These are phyloP conservation scores for Neurospora sp. DNA, from an alignment of 495 filamentous ascomycete genomes.

Conservation along the genomic window DNA sequence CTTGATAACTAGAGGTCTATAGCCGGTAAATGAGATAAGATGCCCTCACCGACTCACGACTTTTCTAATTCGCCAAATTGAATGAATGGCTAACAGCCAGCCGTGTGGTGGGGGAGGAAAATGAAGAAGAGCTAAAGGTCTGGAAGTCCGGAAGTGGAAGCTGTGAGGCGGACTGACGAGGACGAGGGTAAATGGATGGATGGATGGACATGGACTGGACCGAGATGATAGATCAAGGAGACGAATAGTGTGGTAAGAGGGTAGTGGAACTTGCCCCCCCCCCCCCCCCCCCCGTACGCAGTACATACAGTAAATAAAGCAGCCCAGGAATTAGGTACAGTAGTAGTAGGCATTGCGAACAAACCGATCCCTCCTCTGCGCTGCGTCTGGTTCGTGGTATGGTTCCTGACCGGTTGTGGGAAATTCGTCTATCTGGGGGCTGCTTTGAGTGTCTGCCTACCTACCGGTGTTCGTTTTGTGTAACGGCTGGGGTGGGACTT, in stretches of 20 bases:
- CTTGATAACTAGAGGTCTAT: neutral
- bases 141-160: no score
- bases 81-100: neutral
- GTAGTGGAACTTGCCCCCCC: no score
- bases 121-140: no score
- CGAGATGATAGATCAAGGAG: no score
- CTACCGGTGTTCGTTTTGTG: neutral
- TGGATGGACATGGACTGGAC: neutral
- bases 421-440: neutral
- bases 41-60: neutral
- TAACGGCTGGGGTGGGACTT: neutral
- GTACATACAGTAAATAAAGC: no score
- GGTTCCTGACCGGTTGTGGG: neutral
- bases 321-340: no score
- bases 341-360: no score
- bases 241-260: no score
- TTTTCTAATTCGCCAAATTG: neutral
- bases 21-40: neutral
- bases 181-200: neutral
- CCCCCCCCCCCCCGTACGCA: no score
- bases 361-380: no score
- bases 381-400: neutral
- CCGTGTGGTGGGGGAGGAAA: no score
- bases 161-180: neutral
- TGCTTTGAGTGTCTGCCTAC: no score